Evolutionary conservation across 2,329 filamentous ascomycete species (phyloP), one percentile per base, ranked within the genome.

Genomic region (Zymoseptoria passerinii): DNA sequence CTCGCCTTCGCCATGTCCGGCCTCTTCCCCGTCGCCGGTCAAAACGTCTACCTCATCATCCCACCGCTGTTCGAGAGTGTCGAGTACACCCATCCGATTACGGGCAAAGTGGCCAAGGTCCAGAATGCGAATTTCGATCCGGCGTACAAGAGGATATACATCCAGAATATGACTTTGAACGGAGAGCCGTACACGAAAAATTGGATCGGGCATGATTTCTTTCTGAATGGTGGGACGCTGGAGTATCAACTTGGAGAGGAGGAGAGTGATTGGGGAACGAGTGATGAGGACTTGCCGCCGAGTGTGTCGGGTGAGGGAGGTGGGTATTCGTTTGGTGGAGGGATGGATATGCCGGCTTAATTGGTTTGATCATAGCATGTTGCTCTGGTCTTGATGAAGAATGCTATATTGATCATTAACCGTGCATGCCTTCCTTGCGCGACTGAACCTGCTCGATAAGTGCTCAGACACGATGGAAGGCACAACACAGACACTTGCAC

Each of bases 71-170:
- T 67, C 52, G 60, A 65, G 48, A 60, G 56, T 13, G 58, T 67
- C n/a, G 62, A 56, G 20, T 65, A 64, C 29, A 65, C 67, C 1
- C 70, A 54, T 28, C 65, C 63, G 7, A 40, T 60, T 10, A 67
- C 65, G 9, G 61, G 61, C 7, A 62, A 62, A 18, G 54, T 57
- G 1, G 65, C 65, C 1, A 66, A 58, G 16, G 66, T 67, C 29
- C 19, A 29, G 16, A 66, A 63, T 44, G 44, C 48, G 4, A 61
- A 74, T 50, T 76, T 75, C 55, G 73, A 76, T 56, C 60, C 65
- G 9, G 64, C 54, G 2, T 74, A 75, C 56, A 64, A 58, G 50
- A 64, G 58, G 16, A 64, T 67, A 13, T 67, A 65, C 54, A 58
- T 67, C 4, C 64, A 67, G 54, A 67, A 61, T 57, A 64, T 63